Evolutionary conservation across 148 eudicot species (phyloP).

Genomic region (Camellia granthamiana): DNA sequence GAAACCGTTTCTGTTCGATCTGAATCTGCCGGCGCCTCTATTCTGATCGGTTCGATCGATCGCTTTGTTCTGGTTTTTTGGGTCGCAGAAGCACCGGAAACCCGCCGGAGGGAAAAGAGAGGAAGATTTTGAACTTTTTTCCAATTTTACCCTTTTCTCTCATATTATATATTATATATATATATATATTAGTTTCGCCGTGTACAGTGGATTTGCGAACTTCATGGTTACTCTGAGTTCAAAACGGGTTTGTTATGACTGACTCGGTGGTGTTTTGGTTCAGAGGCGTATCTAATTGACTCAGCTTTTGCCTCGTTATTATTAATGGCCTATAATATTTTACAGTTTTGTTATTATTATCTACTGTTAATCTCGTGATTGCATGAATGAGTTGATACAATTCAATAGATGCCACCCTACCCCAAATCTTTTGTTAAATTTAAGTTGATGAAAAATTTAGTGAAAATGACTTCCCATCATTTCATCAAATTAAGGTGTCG

Average conservation of each 20-base stretch:
- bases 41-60: conserved; percentile 15
- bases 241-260: neutral
- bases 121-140: neutral
- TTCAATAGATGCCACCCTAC: no score
- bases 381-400: no score
- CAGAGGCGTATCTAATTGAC: no score
- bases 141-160: neutral
- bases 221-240: neutral
- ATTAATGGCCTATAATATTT: no score
- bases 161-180: neutral
- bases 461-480: no score
- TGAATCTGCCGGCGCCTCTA: conserved; percentile 41
- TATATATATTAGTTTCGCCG: neutral
- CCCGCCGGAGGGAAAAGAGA: neutral
- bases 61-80: neutral
- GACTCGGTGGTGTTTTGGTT: neutral
- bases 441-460: no score
- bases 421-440: no score
- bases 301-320: no score
- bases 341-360: no score
- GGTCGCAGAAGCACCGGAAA: neutral
- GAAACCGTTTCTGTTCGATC: conserved; percentile 35
- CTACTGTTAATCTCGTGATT: no score
- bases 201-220: conserved; percentile 6
- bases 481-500: no score